A percentile compares a stretch with the other conserved stretches of the same genome.
phyloP scores from a whole-genome alignment of 2,329 filamentous ascomycete genomes.

The Sarocladiaceae sp. region DNA sequence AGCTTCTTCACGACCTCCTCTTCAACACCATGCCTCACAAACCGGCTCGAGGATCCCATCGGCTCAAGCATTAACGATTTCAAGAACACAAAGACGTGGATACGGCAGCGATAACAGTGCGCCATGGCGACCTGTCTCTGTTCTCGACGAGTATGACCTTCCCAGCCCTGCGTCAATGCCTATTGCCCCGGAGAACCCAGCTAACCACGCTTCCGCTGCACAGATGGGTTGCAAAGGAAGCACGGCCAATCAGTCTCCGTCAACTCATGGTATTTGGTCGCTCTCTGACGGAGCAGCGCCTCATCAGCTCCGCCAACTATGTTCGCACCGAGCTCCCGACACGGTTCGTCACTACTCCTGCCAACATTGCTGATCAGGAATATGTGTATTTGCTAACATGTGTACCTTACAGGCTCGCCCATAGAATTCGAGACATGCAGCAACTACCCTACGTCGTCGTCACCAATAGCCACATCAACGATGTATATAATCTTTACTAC shows the following conservation, averaged over 20 bases:
- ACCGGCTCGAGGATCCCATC: no score
- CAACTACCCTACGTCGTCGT: conserved; percentile 92
- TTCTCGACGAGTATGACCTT: conserved; percentile 54
- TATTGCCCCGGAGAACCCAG: neutral
- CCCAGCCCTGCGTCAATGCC: conserved; percentile 2
- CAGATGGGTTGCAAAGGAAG: conserved; percentile 90
- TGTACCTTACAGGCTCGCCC: conserved; percentile 59
- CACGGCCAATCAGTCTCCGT: conserved; percentile 88
- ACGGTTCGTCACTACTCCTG: conserved; percentile 41
- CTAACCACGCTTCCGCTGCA: conserved; percentile 1
- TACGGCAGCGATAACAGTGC: conserved; percentile 14
- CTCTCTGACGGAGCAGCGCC: conserved; percentile 79
- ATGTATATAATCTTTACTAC: conserved; percentile 96
- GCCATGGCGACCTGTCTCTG: conserved; percentile 57
- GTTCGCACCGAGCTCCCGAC: conserved; percentile 91
- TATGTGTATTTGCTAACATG: conserved; percentile 6
- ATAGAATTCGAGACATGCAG: conserved; percentile 95
- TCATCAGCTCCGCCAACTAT: conserved; percentile 95
- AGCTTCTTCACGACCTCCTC: no score
- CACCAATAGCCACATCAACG: conserved; percentile 87
- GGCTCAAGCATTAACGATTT: neutral
- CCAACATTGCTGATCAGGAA: neutral
- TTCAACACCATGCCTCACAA: no score
- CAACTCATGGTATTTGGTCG: conserved; percentile 97
- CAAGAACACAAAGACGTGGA: neutral